Evolutionary conservation across 2,329 filamentous ascomycete species (phyloP), one percentile per base, ranked within the genome.

Genomic region (Botryotinia convoluta): DNA sequence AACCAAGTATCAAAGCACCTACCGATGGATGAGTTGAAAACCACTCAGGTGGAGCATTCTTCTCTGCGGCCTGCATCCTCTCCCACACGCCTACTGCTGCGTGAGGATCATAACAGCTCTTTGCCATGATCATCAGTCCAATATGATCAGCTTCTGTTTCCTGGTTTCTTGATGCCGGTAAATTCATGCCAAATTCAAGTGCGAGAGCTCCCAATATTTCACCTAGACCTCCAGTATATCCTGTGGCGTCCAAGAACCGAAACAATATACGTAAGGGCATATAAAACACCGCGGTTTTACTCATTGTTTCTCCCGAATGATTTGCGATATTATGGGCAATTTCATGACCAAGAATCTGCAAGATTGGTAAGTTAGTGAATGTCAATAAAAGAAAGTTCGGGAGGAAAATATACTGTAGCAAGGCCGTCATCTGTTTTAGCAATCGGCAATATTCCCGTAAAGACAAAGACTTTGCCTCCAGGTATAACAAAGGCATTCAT

Each of bases 81-180:
- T 86, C 82, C 91, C 90, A 93, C 74, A 95, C 88, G 0, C 84
- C 84, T 61, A 91, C 84, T 0, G 92, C 92, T 74, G 89, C 88
- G 20, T 86, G 82, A 1, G 93, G 93, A 75, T 93, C 86, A 80
- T 92, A 95, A 83, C 93, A 95, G 39, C 90, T 91, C 82, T 93
- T 89, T 0, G 92, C 89, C 91, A 95, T 95, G 87, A 95, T 92
- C 87, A 95, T 89, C 48, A 95, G 82, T 0, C 93, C 93, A 65
- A 95, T 93, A 78, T 92, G 93, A 79, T 95, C 93, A 0, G 93
- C 93, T 83, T 95, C 92, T 67, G 86, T 89, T 84, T 92, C 93
- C 83, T 94, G 92, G 79, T 86, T 87, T 67, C 93, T 85, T 64
- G 88, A 89, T 81, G 92, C 92, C 1, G 92, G 93, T 74, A 88